These are phyloP conservation scores for Arabidopsis arenosa DNA, from an alignment of 345 rosid genomes.

Conservation along the genomic window DNA sequence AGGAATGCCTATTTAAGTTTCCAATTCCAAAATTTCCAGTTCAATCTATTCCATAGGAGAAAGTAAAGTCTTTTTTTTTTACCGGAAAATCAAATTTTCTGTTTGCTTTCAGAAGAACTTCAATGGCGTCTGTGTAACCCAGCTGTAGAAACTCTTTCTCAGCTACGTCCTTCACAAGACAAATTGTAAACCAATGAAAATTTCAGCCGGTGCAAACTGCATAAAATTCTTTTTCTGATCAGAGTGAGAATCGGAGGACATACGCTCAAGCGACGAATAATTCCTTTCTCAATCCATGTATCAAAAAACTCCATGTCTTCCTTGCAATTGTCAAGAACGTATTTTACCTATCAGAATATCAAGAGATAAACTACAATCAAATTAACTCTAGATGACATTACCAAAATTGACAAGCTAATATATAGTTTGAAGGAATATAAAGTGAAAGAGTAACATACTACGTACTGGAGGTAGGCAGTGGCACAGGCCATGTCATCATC, in stretches of 20 bases:
- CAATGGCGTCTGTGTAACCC: constrained; percentile 86
- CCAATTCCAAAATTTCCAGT: background rate
- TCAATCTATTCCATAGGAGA: constrained; percentile 10
- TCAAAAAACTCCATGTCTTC: constrained; percentile 99
- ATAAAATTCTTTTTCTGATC: background rate
- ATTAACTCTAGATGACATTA: constrained; percentile 6
- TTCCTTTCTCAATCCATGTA: constrained; percentile 97
- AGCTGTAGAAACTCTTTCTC: constrained; percentile 91
- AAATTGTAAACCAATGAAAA: background rate
- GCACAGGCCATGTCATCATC: constrained; percentile 99
- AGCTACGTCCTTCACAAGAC: constrained; percentile 69
- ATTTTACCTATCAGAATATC: constrained; percentile 63
- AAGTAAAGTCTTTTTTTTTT: constrained; percentile 22
- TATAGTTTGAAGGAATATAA: constrained; percentile 37
- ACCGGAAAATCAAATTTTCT: constrained; percentile 94
- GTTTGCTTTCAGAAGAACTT: constrained; percentile 79
- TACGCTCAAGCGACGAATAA: constrained; percentile 83
- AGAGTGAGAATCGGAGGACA: constrained; percentile 51
- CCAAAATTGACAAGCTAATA: constrained; percentile 23
- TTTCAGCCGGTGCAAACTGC: constrained; percentile 26
- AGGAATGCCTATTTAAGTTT: background rate
- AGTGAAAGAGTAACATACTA: constrained; percentile 84
- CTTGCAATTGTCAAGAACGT: constrained; percentile 87
- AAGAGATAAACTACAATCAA: constrained; percentile 30
- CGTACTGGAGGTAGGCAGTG: constrained; percentile 99